phyloP scores from a whole-genome alignment of 108 stramenopile genomes.

The Nitzschia sp. region DNA sequence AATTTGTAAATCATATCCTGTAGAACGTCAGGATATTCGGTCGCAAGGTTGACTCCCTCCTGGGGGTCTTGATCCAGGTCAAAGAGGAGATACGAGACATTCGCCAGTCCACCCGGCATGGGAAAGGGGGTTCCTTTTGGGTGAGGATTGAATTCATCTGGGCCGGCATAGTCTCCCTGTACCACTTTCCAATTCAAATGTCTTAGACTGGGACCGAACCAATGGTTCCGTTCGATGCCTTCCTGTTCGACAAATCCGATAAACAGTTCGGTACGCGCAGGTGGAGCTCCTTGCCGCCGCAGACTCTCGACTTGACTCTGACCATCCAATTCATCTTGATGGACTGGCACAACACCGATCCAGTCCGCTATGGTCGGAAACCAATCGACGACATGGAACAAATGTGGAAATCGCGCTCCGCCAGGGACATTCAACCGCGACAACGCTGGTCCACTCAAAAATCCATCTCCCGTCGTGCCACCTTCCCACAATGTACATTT shows the following conservation, averaged over 20 bases:
- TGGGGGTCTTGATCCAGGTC: conserved; percentile 34
- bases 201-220: conserved; percentile 42
- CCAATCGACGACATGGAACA: conserved; percentile 51
- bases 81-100: conserved; percentile 23
- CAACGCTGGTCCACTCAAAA: conserved; percentile 35
- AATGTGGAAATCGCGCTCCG: conserved; percentile 1
- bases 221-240: neutral
- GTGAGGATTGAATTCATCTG: conserved; percentile 13
- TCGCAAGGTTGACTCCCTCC: conserved; percentile 18
- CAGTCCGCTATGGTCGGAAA: conserved; percentile 33
- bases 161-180: conserved; percentile 35
- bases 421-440: neutral
- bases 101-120: conserved; percentile 13
- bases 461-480: conserved; percentile 43
- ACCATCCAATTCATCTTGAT: conserved; percentile 29
- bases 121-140: conserved; percentile 11
- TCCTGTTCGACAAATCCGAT: conserved; percentile 22
- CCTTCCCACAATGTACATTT: conserved; percentile 63
- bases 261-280: conserved; percentile 33
- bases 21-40: conserved; percentile 20
- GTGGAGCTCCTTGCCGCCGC: neutral
- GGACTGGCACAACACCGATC: conserved; percentile 17
- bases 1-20: conserved; percentile 24
- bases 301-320: conserved; percentile 20
- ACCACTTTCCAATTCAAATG: conserved; percentile 42